A percentile compares a stretch with the other conserved stretches of the same genome.
Evolutionary conservation across 306 rosid species (phyloP).

Genomic region (Lathyrus oleraceus): DNA sequence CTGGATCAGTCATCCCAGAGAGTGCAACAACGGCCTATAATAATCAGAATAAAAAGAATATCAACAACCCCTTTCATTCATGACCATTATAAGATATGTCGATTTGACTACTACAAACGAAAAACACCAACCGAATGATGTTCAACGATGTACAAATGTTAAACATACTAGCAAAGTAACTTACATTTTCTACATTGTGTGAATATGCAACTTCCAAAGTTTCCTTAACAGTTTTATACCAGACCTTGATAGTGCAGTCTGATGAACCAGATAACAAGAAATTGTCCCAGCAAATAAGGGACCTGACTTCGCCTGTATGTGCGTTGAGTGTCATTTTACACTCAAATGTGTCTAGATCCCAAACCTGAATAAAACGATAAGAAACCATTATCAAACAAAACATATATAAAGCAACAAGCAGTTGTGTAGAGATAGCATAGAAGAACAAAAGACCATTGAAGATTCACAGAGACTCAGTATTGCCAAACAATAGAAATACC

Average conservation of each 20-base stretch:
- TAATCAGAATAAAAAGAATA: not conserved
- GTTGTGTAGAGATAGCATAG: not conserved
- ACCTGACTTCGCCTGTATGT: too few species aligned
- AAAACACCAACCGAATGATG: not conserved
- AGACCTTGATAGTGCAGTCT: slow-evolving; percentile 41
- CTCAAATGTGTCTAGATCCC: too few species aligned
- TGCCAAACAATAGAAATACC: not conserved
- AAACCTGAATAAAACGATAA: slow-evolving; percentile 39
- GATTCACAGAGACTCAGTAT: not conserved
- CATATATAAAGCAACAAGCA: not conserved
- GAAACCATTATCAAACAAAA: not conserved
- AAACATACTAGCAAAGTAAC: not conserved
- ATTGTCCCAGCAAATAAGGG: too few species aligned
- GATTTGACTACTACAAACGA: not conserved
- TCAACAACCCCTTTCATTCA: not conserved
- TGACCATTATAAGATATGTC: not conserved
- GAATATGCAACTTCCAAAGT: slow-evolving; percentile 39
- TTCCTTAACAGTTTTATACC: slow-evolving; percentile 34
- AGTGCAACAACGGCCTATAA: slow-evolving; percentile 46
- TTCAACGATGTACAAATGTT: not conserved
- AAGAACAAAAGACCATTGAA: not conserved
- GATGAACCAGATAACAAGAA: too few species aligned
- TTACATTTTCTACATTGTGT: slow-evolving; percentile 42
- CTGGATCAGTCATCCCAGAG: slow-evolving; percentile 37
- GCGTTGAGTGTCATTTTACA: too few species aligned